Evolutionary conservation across 2,329 filamentous ascomycete genomes (phyloP).

Genomic region (Scytalidium sp.): DNA sequence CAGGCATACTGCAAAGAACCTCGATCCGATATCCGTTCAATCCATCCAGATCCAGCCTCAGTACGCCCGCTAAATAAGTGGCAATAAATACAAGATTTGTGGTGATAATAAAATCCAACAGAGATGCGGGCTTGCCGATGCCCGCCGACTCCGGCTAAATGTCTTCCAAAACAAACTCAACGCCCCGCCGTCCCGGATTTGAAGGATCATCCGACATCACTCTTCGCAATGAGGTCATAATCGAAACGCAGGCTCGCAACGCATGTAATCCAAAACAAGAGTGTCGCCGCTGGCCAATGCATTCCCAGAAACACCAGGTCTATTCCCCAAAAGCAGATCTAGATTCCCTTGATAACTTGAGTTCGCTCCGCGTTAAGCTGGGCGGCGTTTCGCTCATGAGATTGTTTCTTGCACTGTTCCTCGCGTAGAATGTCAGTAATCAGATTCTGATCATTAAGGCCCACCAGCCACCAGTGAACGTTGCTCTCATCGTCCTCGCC

Average conservation of each 20-base stretch:
- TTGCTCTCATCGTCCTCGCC: neutral
- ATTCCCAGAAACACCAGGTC: neutral
- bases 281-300: neutral
- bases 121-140: neutral
- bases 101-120: neutral
- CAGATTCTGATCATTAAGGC: conserved; percentile 28
- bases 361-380: conserved; percentile 92
- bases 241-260: neutral
- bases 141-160: neutral
- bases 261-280: neutral
- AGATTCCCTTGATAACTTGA: conserved; percentile 89
- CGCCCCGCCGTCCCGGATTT: neutral
- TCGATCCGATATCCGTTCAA: neutral
- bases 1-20: neutral
- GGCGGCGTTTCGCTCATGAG: conserved; percentile 88
- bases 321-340: conserved; percentile 19
- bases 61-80: neutral
- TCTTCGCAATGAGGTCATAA: neutral
- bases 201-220: neutral
- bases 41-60: neutral
- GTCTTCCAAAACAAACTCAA: neutral
- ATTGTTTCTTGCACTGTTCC: conserved; percentile 86
- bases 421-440: conserved; percentile 32
- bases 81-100: neutral
- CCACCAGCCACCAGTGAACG: conserved; percentile 40